Percentiles rank a stretch among this genome's conserved stretches.
phyloP scores from a whole-genome alignment of 805 yeast species.

The Saccharomyces mikatae region DNA sequence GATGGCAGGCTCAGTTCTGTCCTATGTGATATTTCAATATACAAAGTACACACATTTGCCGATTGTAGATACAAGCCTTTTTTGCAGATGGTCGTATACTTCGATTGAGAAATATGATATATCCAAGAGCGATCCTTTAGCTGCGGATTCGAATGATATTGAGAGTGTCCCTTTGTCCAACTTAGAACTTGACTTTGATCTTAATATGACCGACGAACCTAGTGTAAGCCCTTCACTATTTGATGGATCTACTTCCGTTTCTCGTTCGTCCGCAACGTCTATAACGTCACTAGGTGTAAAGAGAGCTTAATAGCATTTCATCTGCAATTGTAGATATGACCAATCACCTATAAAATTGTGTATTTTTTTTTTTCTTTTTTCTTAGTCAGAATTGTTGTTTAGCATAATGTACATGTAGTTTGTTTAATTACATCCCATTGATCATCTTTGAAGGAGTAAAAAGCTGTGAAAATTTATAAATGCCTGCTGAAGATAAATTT shows the following conservation, averaged over 20 bases:
- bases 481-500: neutral
- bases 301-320: neutral
- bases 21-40: slow-evolving; percentile 60
- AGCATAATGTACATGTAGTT: neutral
- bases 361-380: neutral
- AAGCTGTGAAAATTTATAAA: neutral
- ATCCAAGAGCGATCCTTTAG: slow-evolving; percentile 31
- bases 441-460: neutral
- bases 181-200: slow-evolving; percentile 19
- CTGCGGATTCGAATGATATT: slow-evolving; percentile 22
- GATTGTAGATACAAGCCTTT: slow-evolving; percentile 39
- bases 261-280: slow-evolving; percentile 31
- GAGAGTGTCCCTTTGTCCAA: slow-evolving; percentile 27
- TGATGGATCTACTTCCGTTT: slow-evolving; percentile 26
- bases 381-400: neutral
- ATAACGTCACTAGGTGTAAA: slow-evolving; percentile 26
- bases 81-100: slow-evolving; percentile 65
- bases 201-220: slow-evolving; percentile 12
- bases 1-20: slow-evolving; percentile 85
- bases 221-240: slow-evolving; percentile 26
- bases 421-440: neutral
- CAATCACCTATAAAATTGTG: neutral
- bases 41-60: slow-evolving; percentile 68
- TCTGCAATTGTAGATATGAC: neutral
- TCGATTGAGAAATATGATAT: slow-evolving; percentile 32